Conservation (phyloP, 164 flowering plant genomes). For the Aristolochia californica region DNA sequence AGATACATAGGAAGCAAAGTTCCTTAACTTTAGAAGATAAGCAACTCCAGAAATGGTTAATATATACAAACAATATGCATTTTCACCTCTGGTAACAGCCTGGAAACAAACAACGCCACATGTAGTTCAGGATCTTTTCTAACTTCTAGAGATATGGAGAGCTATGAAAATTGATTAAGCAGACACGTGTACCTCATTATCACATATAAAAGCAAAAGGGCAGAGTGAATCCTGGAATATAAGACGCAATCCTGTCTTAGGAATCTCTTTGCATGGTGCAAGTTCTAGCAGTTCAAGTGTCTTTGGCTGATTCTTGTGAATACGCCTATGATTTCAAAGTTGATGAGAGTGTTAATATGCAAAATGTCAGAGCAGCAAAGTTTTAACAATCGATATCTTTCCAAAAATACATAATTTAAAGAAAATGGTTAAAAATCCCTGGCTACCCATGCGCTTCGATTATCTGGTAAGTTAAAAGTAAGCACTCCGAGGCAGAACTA, state of each 20-base stretch:
- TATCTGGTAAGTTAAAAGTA: too few relatives aligned
- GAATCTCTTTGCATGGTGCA: constrained; percentile 32
- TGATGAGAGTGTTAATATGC: not conserved
- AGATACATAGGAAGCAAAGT: constrained; percentile 27
- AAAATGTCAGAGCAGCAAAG: not conserved
- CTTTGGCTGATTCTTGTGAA: constrained; percentile 34
- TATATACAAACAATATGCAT: constrained; percentile 37
- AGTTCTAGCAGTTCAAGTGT: constrained; percentile 52
- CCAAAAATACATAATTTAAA: too few relatives aligned
- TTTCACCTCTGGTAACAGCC: constrained; percentile 12
- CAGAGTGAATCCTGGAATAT: constrained; percentile 45
- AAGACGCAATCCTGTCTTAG: constrained; percentile 46
- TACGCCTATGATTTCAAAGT: constrained; percentile 40
- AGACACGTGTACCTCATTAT: constrained; percentile 35
- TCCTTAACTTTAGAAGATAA: constrained; percentile 36
- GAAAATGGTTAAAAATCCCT: too few relatives aligned
- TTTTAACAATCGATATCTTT: too few relatives aligned
- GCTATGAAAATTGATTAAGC: not conserved
- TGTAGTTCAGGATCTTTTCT: too few relatives aligned
- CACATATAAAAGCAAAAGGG: constrained; percentile 54
- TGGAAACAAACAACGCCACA: constrained; percentile 14
- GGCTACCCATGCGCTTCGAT: too few relatives aligned
- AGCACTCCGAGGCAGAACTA: too few relatives aligned
- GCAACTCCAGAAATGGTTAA: constrained; percentile 59
- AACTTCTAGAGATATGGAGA: not conserved